Evolutionary conservation across 148 eudicot species (phyloP), one percentile per base, ranked within the genome.

Genomic region (Cornus kousa): DNA sequence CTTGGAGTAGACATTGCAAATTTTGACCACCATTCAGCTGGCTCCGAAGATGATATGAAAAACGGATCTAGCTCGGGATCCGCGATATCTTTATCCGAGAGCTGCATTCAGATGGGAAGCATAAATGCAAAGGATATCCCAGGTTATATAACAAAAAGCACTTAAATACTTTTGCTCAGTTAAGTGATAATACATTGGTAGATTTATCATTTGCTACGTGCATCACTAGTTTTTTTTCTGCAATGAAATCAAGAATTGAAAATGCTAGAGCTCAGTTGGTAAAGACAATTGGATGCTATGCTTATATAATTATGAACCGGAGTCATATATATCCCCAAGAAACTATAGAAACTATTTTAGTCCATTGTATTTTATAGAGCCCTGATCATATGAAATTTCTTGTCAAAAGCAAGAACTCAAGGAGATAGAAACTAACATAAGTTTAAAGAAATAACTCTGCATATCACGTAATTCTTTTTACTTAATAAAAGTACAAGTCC

Each of bases 51-150:
- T 17, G 43, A 67, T 31, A 33, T 37, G 19, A 67, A 17, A 62
- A n/a, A 76, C 50, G 64, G 40, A 31, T 76, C 72, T 28, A 71
- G 37, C 28, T 43, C 72, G 32, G 64, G 43, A 67, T 48, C 79
- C 48, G 79, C 64, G 31, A 16, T 17, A 24, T 32, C 46, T 16
- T 67, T 37, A 40, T 35, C 28, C 14, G 79, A 67, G 17, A 24
- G 23, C 43, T 37, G 39, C 78, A 40, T 76, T 76, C 62, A 76
- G 19, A 16, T 20, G 64, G 72, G 46, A 76, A 46, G 22, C 16
- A 67, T 10, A 31, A 48, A 31, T 13, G 64, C 16, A 67, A 76
- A 68, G 31, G 79, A 48, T 43, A 53, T 14, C 20, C 67, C 79
- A 76, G 79, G 79, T 76, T 35, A 67, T 57, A 19, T 23, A 67